phyloP scores from a whole-genome alignment of 768 basidiomycete genomes.

The Stropharia rugosoannulata region DNA sequence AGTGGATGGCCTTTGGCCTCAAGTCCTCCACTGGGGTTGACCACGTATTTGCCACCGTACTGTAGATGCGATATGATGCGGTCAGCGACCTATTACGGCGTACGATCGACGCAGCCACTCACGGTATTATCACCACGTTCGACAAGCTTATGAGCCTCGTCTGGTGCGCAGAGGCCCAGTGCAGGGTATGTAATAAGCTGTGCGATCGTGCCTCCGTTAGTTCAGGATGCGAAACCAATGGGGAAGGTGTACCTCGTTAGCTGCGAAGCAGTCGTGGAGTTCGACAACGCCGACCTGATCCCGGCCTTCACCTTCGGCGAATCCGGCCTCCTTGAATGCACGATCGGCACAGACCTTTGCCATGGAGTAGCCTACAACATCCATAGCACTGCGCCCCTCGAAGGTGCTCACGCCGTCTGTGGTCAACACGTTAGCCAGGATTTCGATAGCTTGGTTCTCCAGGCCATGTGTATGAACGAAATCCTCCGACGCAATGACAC shows the following conservation, averaged over 20 bases:
- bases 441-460: slow-evolving; percentile 87
- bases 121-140: slow-evolving; percentile 81
- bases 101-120: slow-evolving; percentile 17
- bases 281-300: slow-evolving; percentile 84
- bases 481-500: slow-evolving; percentile 74
- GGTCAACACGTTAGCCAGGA: slow-evolving; percentile 61
- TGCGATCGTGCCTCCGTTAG: neutral
- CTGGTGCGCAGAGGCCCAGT: slow-evolving; percentile 64
- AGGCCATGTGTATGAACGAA: slow-evolving; percentile 72
- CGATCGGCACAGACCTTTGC: slow-evolving; percentile 64
- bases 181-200: slow-evolving; percentile 84
- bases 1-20: slow-evolving; percentile 90
- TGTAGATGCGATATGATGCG: slow-evolving; percentile 21
- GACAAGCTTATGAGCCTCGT: slow-evolving; percentile 73
- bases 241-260: slow-evolving; percentile 62
- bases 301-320: slow-evolving; percentile 58
- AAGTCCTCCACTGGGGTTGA: slow-evolving; percentile 84
- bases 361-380: slow-evolving; percentile 82
- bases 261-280: slow-evolving; percentile 83
- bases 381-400: slow-evolving; percentile 70
- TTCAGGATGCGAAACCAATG: neutral
- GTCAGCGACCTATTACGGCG: neutral
- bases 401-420: slow-evolving; percentile 71
- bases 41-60: slow-evolving; percentile 84
- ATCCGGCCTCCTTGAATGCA: slow-evolving; percentile 71